These are phyloP conservation scores for Trichophyton simii DNA, from an alignment of 2,329 filamentous ascomycete species.

Conservation along the genomic window DNA sequence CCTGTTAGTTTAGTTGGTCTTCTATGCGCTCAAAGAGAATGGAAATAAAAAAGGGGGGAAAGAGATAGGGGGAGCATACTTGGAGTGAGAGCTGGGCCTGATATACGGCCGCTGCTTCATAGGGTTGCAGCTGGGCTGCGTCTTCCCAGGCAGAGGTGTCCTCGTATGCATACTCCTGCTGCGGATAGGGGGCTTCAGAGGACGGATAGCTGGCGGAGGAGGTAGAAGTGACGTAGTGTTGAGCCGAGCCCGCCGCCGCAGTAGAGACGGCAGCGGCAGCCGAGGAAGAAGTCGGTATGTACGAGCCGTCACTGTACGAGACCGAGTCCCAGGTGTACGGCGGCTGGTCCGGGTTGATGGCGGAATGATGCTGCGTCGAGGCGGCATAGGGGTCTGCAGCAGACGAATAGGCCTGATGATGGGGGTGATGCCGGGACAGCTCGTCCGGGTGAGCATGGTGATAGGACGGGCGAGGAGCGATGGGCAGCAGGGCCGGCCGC, in stretches of 20 bases:
- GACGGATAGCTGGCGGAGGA: background rate
- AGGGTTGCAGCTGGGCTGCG: background rate
- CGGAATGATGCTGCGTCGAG: background rate
- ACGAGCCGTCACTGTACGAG: background rate
- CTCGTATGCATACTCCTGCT: background rate
- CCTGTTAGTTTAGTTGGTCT: background rate
- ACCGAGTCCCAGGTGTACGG: background rate
- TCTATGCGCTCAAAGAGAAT: background rate
- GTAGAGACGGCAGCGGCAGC: background rate
- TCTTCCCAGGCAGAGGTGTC: background rate
- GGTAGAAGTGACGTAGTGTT: background rate
- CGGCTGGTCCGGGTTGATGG: background rate
- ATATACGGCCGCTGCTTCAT: constrained; percentile 4
- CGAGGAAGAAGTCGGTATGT: background rate
- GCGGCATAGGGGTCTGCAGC: background rate
- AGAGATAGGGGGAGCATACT: constrained; percentile 8
- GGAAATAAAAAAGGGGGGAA: background rate
- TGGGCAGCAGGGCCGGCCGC: constrained; percentile 11
- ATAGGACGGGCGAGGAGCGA: constrained; percentile 13
- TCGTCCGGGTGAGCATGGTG: background rate
- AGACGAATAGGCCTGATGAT: background rate
- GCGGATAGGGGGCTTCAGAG: background rate
- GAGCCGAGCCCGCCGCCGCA: background rate
- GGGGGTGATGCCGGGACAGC: background rate
- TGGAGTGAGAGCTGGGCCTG: constrained; percentile 6